Base-by-base conservation (phyloP, 1,284 basidiomycete genomes). In the Sporisorium sorghi region DNA sequence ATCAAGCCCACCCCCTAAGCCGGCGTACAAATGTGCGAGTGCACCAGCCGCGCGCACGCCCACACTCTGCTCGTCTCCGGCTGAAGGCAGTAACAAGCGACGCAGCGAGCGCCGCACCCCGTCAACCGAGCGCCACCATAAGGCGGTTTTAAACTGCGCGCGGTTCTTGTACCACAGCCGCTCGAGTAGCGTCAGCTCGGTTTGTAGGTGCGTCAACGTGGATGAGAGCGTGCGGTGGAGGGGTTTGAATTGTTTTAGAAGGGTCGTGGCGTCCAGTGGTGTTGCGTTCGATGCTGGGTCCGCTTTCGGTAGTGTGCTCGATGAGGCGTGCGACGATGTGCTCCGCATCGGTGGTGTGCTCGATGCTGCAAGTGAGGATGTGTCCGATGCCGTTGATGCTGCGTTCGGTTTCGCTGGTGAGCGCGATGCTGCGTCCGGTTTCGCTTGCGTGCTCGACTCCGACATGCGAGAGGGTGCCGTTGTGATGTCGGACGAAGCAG, bases 161-260 rank as follows among this genome's bases (percentile, higher is more conserved):
- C 28, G 9, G 39, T 70, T 70, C 40, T 75, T 75, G 52, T 75
- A 75, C 68, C 68, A 71, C 3, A 71, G 23, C 15, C 57, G 43
- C 21, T 63, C 59, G 8, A 71, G 14, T 12, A 75, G 21, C 12
- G 1, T 9, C 0, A 24, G 4, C 26, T 71, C 63, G 12, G 9
- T 0, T 0, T 28, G 11, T 0, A 73, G 39, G 0, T 14, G n/a
- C 2, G 19, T 2, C 0, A 69, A 26, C 12, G 39, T 8, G 1
- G 26, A 4, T 17, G 30, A 24, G 4, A 73, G 57, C 0, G 11
- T 10, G 0, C 63, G 58, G 1, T 63, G 59, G 17, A 48, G 17
- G 0, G 8, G 0, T 49, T 44, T 50, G 24, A 54, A 12, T 4
- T 11, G 14, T 39, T 72, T 72, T 40, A 71, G 42, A 5, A n/a